Evolutionary conservation across 345 rosid species (phyloP).

Genomic region (Microcos paniculata): DNA sequence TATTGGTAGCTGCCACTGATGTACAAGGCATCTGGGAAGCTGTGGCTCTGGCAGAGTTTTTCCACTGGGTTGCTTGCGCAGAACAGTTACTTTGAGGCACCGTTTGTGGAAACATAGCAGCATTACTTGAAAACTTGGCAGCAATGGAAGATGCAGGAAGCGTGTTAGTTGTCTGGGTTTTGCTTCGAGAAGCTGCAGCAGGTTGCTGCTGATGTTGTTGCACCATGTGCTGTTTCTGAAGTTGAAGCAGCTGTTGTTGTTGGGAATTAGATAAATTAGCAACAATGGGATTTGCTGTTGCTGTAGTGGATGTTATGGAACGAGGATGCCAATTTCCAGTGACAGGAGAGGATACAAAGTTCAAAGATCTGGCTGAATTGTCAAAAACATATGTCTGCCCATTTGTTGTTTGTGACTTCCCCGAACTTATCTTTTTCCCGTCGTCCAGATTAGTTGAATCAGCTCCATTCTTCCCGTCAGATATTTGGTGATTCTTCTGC

Average conservation of each 20-base stretch:
- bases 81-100: constrained; percentile 24
- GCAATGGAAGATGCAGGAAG: constrained; percentile 26
- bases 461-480: constrained; percentile 41
- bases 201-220: constrained; percentile 46
- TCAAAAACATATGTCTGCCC: constrained; percentile 53
- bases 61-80: constrained; percentile 40
- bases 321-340: constrained; percentile 46
- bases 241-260: constrained; percentile 34
- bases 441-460: constrained; percentile 34
- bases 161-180: constrained; percentile 16
- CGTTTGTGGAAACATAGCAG: constrained; percentile 19
- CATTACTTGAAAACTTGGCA: constrained; percentile 21
- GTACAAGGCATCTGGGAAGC: constrained; percentile 10
- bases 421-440: constrained; percentile 30
- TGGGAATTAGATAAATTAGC: constrained; percentile 23
- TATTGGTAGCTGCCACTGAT: constrained; percentile 23
- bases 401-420: constrained; percentile 30
- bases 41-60: constrained; percentile 25
- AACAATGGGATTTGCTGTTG: constrained; percentile 26
- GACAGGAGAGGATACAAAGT: constrained; percentile 39
- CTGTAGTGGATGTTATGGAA: constrained; percentile 16
- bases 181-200: constrained; percentile 29
- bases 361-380: constrained; percentile 46
- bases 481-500: constrained; percentile 38
- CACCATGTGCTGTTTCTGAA: constrained; percentile 33